Percentiles rank a stretch among this genome's conserved stretches.
Evolutionary conservation across 2,329 filamentous ascomycete species (phyloP).

Genomic region (Pseudocercospora cruenta): DNA sequence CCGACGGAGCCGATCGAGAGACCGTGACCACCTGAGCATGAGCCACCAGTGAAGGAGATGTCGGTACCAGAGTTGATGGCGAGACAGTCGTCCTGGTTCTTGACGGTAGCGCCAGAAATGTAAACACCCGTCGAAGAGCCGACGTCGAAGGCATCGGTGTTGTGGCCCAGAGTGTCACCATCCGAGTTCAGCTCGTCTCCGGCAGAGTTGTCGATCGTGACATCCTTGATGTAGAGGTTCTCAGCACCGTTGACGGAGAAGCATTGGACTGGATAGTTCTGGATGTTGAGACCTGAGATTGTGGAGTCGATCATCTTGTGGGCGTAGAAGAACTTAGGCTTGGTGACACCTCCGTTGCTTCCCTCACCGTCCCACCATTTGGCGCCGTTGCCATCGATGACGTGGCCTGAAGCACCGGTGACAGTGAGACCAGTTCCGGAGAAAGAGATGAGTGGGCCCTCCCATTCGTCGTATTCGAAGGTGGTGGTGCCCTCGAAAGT

Average conservation of each 20-base stretch:
- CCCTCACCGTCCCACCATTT: conserved; percentile 53
- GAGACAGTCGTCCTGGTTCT: conserved; percentile 42
- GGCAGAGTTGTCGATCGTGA: conserved; percentile 47
- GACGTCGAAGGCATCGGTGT: conserved; percentile 44
- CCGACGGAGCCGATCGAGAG: conserved; percentile 50
- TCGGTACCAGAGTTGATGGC: conserved; percentile 36
- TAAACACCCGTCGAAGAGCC: conserved; percentile 36
- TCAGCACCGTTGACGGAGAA: conserved; percentile 43
- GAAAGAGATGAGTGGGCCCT: conserved; percentile 65
- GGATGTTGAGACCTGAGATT: conserved; percentile 44
- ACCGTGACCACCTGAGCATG: conserved; percentile 33
- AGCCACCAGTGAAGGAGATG: conserved; percentile 32
- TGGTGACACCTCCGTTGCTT: conserved; percentile 49
- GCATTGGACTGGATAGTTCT: conserved; percentile 48
- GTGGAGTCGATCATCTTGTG: conserved; percentile 45
- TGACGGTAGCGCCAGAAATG: conserved; percentile 35
- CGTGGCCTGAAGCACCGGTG: conserved; percentile 54
- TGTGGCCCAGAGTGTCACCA: conserved; percentile 44
- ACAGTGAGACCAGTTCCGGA: conserved; percentile 61
- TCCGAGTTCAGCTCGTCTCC: conserved; percentile 43
- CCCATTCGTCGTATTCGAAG: conserved; percentile 69
- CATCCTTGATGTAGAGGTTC: conserved; percentile 42
- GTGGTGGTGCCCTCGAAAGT: conserved; percentile 69
- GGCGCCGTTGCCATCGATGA: conserved; percentile 54
- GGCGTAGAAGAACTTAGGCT: conserved; percentile 49